Evolutionary conservation across 1,139 yeast species (phyloP).

Genomic region (Suhomyces kunorum): DNA sequence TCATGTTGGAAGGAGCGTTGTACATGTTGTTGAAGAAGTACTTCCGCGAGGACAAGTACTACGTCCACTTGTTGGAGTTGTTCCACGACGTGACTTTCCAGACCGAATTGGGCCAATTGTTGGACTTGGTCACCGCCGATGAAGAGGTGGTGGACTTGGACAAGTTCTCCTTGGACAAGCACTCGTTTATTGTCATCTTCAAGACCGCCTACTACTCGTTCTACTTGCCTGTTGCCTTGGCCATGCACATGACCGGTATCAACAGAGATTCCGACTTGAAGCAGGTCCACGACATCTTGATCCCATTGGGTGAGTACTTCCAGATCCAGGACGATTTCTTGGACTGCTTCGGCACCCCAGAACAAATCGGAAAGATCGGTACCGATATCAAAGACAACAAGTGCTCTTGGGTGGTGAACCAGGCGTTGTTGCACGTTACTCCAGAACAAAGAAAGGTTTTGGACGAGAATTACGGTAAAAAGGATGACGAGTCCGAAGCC

Average conservation of each 20-base stretch:
- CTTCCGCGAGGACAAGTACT: constrained; percentile 78
- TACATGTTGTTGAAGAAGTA: constrained; percentile 86
- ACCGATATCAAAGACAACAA: constrained; percentile 98
- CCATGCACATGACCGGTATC: constrained; percentile 90
- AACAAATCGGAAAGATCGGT: constrained; percentile 96
- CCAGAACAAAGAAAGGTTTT: constrained; percentile 80
- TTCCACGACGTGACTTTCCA: constrained; percentile 96
- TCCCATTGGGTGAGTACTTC: constrained; percentile 97
- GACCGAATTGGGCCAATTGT: constrained; percentile 94
- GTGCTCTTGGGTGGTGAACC: constrained; percentile 97
- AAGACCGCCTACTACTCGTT: constrained; percentile 98
- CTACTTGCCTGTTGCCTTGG: constrained; percentile 95
- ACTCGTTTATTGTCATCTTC: constrained; percentile 91
- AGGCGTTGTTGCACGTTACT: constrained; percentile 77
- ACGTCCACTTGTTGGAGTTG: constrained; percentile 86
- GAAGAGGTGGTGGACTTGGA: constrained; percentile 88
- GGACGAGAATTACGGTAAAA: constrained; percentile 88
- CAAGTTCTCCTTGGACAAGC: constrained; percentile 85
- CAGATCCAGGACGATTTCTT: constrained; percentile 98
- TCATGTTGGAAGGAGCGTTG: constrained; percentile 95
- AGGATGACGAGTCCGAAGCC: constrained; percentile 69
- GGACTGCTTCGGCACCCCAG: constrained; percentile 97
- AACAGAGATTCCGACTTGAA: constrained; percentile 69
- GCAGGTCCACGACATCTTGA: constrained; percentile 84
- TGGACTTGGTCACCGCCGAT: constrained; percentile 96